Percentiles rank a stretch among this genome's conserved stretches.
phyloP scores from a whole-genome alignment of 345 rosid genomes.

The Isatis tinctoria region DNA sequence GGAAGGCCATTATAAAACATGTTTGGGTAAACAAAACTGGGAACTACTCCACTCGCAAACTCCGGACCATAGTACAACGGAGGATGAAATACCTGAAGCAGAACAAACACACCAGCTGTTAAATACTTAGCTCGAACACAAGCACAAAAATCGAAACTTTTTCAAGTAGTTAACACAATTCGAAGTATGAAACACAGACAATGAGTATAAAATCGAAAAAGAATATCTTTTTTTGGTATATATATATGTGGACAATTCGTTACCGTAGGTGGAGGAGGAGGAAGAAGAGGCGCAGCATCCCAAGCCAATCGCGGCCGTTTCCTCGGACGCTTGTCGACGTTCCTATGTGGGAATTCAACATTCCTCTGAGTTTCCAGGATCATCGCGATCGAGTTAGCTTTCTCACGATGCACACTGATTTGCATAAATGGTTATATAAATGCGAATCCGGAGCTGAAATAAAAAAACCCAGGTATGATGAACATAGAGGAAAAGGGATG shows the following conservation, averaged over 20 bases:
- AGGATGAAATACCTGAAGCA: conserved; percentile 49
- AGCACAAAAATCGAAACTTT: not conserved
- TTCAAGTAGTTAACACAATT: not conserved
- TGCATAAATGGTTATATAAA: conserved; percentile 20
- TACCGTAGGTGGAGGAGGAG: conserved; percentile 48
- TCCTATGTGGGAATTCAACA: conserved; percentile 52
- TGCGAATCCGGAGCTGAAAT: conserved; percentile 18
- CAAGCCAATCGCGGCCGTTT: conserved; percentile 70
- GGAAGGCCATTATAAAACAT: conserved; percentile 46
- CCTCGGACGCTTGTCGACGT: conserved; percentile 66
- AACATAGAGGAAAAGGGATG: not conserved
- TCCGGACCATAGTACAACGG: conserved; percentile 56
- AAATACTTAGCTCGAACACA: conserved; percentile 1
- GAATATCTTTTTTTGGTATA: not conserved
- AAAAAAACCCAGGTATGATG: not conserved
- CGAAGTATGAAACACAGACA: not conserved
- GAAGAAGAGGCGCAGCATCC: conserved; percentile 58
- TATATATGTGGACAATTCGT: not conserved
- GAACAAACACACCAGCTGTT: not conserved
- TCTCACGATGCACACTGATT: conserved; percentile 27
- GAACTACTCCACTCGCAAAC: conserved; percentile 41
- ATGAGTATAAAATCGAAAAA: not conserved
- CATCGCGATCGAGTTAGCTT: conserved; percentile 30
- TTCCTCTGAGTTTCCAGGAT: conserved; percentile 65
- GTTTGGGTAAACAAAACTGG: conserved; percentile 45